Evolutionary conservation across 2,329 filamentous ascomycete species (phyloP).

Genomic region (Clonostachys rosea): DNA sequence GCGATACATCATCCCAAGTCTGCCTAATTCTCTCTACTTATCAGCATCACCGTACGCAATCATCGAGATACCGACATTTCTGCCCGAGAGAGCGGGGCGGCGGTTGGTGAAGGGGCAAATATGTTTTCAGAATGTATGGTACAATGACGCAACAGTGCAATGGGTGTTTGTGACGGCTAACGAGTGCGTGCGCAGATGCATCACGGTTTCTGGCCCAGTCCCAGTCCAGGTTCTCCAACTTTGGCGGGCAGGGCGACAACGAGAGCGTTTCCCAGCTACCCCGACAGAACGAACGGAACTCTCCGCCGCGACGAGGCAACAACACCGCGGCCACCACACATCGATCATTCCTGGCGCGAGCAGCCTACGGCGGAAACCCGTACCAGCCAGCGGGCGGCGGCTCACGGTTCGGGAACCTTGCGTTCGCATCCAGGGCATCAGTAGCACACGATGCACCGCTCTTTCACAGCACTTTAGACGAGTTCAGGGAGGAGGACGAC

Average conservation of each 20-base stretch:
- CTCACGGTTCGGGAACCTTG: conserved; percentile 67
- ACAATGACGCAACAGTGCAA: neutral
- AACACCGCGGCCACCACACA: conserved; percentile 27
- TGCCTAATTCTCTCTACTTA: no score
- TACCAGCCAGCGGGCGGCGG: conserved; percentile 73
- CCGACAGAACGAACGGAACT: neutral
- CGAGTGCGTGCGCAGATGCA: conserved; percentile 62
- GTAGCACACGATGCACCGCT: conserved; percentile 76
- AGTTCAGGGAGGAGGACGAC: conserved; percentile 89
- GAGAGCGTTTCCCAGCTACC: conserved; percentile 9
- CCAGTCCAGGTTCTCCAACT: conserved; percentile 78
- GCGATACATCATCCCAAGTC: no score
- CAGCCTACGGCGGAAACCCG: conserved; percentile 58
- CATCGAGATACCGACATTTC: no score
- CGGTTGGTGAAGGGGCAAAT: conserved; percentile 6
- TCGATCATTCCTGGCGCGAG: conserved; percentile 38
- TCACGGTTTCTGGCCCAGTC: conserved; percentile 96
- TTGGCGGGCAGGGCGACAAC: conserved; percentile 43
- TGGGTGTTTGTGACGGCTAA: neutral
- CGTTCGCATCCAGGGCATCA: conserved; percentile 73
- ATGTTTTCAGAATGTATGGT: conserved; percentile 12
- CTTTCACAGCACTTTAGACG: conserved; percentile 89
- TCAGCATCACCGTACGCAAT: no score
- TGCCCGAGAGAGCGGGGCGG: conserved; percentile 2
- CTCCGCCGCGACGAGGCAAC: conserved; percentile 10